These are phyloP conservation scores for Cokeromyces recurvatus DNA, from an alignment of 371 early-diverging fungal species.

Conservation along the genomic window DNA sequence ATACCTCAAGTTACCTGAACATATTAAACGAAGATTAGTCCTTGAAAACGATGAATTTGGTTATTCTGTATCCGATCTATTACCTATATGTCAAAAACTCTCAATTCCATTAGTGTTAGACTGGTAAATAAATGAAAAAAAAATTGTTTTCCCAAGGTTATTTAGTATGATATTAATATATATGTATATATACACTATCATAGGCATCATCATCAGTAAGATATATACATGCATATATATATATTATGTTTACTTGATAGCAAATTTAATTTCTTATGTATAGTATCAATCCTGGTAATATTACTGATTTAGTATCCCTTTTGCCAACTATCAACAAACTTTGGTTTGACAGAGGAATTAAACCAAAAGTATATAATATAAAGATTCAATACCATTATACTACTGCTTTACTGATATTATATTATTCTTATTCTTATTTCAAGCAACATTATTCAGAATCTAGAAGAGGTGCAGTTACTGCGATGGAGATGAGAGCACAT, in stretches of 20 bases:
- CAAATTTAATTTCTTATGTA: too few relatives aligned
- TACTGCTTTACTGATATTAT: too few relatives aligned
- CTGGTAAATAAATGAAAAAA: conserved; percentile 32
- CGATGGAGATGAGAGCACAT: conserved; percentile 41
- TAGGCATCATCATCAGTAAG: conserved; percentile 41
- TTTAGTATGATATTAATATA: too few relatives aligned
- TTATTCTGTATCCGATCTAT: conserved; percentile 40
- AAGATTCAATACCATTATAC: too few relatives aligned
- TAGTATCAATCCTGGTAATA: conserved; percentile 34
- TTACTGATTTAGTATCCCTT: conserved; percentile 16
- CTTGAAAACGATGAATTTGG: conserved; percentile 48
- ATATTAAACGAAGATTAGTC: conserved; percentile 30
- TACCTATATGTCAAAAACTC: conserved; percentile 41
- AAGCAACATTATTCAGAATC: conserved; percentile 53
- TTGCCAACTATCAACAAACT: conserved; percentile 33
- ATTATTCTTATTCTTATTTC: not conserved
- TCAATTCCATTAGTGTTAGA: conserved; percentile 43
- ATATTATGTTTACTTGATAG: not conserved
- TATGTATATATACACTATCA: too few relatives aligned
- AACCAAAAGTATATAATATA: conserved; percentile 30
- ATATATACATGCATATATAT: not conserved
- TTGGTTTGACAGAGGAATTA: conserved; percentile 40
- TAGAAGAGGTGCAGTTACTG: conserved; percentile 28
- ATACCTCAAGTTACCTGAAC: conserved; percentile 26
- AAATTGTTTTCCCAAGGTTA: too few relatives aligned